Percentiles rank a stretch among this genome's conserved stretches.
Conservation (phyloP, 1,139 yeast species). For the Pneumocystis jirovecii region DNA sequence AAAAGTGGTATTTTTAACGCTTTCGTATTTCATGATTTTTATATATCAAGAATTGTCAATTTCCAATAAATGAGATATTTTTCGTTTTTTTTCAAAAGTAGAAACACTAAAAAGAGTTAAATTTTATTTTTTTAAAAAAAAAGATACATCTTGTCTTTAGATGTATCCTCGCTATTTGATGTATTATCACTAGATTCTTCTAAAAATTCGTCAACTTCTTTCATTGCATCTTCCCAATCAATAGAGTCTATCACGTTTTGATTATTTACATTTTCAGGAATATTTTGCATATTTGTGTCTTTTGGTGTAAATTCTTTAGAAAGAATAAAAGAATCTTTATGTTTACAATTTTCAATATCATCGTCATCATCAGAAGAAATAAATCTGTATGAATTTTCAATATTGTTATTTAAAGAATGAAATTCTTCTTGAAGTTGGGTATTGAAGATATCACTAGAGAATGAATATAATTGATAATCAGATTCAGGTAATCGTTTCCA, state of each 20-base stretch:
- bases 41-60: slow-evolving; percentile 19
- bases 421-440: not conserved
- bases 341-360: not conserved
- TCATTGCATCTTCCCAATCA: slow-evolving; percentile 1
- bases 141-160: slow-evolving; percentile 13
- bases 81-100: slow-evolving; percentile 28
- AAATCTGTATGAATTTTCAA: not conserved
- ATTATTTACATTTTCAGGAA: not conserved
- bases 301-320: not conserved
- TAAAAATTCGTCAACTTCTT: slow-evolving; percentile 1
- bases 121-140: slow-evolving; percentile 18
- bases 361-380: not conserved
- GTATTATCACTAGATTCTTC: slow-evolving; percentile 1
- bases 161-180: slow-evolving; percentile 10
- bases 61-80: slow-evolving; percentile 17
- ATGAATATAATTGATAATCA: slow-evolving; percentile 35
- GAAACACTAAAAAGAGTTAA: slow-evolving; percentile 2
- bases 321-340: not conserved
- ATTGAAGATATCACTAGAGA: slow-evolving; percentile 8
- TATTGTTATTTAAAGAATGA: not conserved
- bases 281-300: not conserved
- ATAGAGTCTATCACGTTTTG: not conserved
- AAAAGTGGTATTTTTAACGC: slow-evolving; percentile 3
- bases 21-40: slow-evolving; percentile 13
- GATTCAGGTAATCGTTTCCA: slow-evolving; percentile 63